Conservation (phyloP, 768 basidiomycete species). For the Rhodotorula babjevae region DNA sequence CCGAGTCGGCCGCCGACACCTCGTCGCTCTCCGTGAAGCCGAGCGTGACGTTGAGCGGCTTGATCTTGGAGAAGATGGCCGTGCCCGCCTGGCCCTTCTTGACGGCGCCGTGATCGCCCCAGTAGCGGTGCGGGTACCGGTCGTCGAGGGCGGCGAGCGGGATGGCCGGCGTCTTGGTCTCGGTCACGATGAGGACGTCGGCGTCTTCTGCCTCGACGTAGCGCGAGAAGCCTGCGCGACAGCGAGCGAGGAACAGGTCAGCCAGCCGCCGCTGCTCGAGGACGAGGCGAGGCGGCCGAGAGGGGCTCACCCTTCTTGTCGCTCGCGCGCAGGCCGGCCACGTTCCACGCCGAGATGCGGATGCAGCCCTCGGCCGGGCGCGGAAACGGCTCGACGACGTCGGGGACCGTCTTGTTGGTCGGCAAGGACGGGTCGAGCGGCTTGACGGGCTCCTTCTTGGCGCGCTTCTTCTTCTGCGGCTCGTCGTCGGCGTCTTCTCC, state of each 20-base stretch:
- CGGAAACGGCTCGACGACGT: conserved; percentile 27
- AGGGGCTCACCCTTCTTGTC: conserved; percentile 62
- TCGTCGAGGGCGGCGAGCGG: conserved; percentile 13
- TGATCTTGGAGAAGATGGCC: conserved; percentile 70
- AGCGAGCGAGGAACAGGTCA: too few relatives aligned
- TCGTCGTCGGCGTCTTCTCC: neutral
- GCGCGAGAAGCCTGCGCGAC: conserved; percentile 59
- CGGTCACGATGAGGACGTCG: conserved; percentile 75
- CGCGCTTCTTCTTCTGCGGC: conserved; percentile 22
- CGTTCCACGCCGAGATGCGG: conserved; percentile 66
- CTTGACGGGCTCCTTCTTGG: conserved; percentile 40
- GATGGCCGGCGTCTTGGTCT: conserved; percentile 66
- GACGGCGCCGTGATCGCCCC: conserved; percentile 34
- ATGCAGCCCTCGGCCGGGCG: conserved; percentile 43
- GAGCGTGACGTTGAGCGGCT: conserved; percentile 63
- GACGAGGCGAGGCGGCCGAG: neutral
- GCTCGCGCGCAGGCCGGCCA: conserved; percentile 68
- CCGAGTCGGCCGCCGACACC: conserved; percentile 52
- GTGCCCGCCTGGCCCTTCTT: conserved; percentile 81
- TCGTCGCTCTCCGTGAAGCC: conserved; percentile 59
- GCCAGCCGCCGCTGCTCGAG: too few relatives aligned
- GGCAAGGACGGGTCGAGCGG: conserved; percentile 39
- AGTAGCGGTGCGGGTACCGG: conserved; percentile 40
- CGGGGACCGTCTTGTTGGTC: conserved; percentile 38
- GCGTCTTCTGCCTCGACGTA: conserved; percentile 83